Evolutionary conservation across 2,329 filamentous ascomycete genomes (phyloP).

Genomic region (Aspergillus bombycis): DNA sequence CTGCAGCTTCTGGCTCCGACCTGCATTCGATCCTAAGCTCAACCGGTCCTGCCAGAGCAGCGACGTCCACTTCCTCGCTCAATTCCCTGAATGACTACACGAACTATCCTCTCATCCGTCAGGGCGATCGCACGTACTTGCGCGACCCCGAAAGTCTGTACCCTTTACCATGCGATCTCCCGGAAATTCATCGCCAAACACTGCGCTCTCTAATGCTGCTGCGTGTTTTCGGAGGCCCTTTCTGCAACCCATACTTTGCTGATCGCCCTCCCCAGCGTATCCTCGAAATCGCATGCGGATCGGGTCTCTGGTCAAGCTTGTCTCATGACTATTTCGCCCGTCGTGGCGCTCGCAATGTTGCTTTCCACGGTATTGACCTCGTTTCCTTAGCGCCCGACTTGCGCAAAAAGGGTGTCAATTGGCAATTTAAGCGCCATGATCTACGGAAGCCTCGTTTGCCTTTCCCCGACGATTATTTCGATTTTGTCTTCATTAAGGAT

Average conservation of each 20-base stretch:
- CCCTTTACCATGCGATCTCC: constrained; percentile 84
- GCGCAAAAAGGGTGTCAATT: constrained; percentile 75
- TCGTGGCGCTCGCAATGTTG: constrained; percentile 68
- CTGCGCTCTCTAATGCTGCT: constrained; percentile 80
- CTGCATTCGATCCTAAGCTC: constrained; percentile 39
- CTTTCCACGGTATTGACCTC: constrained; percentile 82
- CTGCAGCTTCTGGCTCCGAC: constrained; percentile 36
- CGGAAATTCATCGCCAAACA: constrained; percentile 85
- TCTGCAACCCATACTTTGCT: constrained; percentile 70
- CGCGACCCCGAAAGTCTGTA: constrained; percentile 73
- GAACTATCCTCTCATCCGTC: constrained; percentile 65
- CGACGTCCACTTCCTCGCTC: constrained; percentile 41
- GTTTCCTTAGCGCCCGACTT: constrained; percentile 70
- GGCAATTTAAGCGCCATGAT: constrained; percentile 88
- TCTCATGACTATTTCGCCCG: constrained; percentile 78
- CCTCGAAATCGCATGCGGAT: constrained; percentile 84
- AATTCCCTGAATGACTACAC: constrained; percentile 42
- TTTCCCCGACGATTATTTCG: constrained; percentile 78
- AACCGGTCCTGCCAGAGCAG: constrained; percentile 30
- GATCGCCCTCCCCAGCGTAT: constrained; percentile 74
- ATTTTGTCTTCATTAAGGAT: constrained; percentile 88
- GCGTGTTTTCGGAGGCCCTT: constrained; percentile 77
- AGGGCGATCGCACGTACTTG: constrained; percentile 81
- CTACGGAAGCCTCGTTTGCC: constrained; percentile 75
- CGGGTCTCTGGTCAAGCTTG: constrained; percentile 85